These are phyloP conservation scores for Schoenoplectus tabernaemontani DNA, from an alignment of 202 grass and related monocot species.

Conservation along the genomic window DNA sequence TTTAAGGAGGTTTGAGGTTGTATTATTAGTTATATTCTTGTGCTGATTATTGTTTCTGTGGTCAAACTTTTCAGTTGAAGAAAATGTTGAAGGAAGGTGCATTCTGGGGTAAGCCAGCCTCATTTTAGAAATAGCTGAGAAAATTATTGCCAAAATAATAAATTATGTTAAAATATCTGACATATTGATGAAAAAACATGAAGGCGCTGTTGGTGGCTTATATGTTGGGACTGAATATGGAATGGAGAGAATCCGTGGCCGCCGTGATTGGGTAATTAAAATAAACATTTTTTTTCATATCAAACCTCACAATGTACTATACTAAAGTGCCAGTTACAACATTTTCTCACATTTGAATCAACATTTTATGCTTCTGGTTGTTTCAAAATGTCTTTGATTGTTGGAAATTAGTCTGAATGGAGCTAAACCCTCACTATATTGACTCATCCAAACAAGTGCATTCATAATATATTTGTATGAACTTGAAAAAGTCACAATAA, in stretches of 20 bases:
- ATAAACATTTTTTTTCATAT: slow-evolving; percentile 4
- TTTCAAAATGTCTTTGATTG: neutral
- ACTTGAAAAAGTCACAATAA: neutral
- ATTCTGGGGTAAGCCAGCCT: slow-evolving; percentile 57
- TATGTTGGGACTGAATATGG: slow-evolving; percentile 73
- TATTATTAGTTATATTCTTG: slow-evolving; percentile 5
- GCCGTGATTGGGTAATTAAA: slow-evolving; percentile 56
- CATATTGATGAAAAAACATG: neutral
- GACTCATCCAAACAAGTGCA: neutral
- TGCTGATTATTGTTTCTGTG: slow-evolving; percentile 10
- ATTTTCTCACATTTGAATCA: neutral
- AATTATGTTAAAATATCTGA: neutral
- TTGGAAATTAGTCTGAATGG: neutral
- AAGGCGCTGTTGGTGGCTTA: slow-evolving; percentile 61
- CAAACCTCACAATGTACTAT: neutral
- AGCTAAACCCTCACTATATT: neutral
- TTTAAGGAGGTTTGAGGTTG: neutral
- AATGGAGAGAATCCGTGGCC: slow-evolving; percentile 63
- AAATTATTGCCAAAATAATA: neutral
- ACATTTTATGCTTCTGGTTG: neutral
- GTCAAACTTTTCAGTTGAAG: slow-evolving; percentile 44
- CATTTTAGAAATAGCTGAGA: neutral
- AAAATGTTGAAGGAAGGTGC: slow-evolving; percentile 81
- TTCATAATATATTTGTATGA: neutral
- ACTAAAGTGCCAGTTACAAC: neutral